phyloP scores from a whole-genome alignment of 768 basidiomycete species.

The Russula sp. region DNA sequence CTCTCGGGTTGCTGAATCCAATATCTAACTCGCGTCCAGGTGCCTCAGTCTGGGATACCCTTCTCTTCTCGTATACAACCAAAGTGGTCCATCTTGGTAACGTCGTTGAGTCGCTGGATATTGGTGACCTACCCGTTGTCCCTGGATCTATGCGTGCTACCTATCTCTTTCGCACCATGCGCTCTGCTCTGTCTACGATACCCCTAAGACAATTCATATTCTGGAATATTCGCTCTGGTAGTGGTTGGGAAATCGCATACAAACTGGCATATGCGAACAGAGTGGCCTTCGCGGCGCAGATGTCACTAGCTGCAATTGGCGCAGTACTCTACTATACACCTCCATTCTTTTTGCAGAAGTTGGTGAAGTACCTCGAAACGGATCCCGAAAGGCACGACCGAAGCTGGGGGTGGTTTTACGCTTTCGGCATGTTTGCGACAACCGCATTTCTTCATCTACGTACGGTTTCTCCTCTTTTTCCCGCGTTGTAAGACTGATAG shows the following conservation, averaged over 20 bases:
- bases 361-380: conserved; percentile 59
- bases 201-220: conserved; percentile 40
- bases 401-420: conserved; percentile 73
- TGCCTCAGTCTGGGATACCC: conserved; percentile 48
- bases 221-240: conserved; percentile 55
- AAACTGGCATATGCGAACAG: conserved; percentile 54
- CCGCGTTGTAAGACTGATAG: conserved; percentile 8
- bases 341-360: conserved; percentile 51
- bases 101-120: conserved; percentile 64
- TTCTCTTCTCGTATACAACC: conserved; percentile 86
- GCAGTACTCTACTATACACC: conserved; percentile 60
- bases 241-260: conserved; percentile 58
- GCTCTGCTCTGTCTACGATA: conserved; percentile 42
- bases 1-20: not conserved
- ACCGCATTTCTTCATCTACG: conserved; percentile 38
- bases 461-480: conserved; percentile 26
- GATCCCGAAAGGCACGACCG: conserved; percentile 48
- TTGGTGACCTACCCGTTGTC: conserved; percentile 82
- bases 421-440: conserved; percentile 40
- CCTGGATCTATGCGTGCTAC: conserved; percentile 63
- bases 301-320: conserved; percentile 44
- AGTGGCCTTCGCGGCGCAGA: conserved; percentile 33
- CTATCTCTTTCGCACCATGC: conserved; percentile 59
- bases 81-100: conserved; percentile 83
- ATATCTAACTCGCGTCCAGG: conserved; percentile 28